Percentiles rank a stretch among this genome's conserved stretches.
Conservation (phyloP, 495 filamentous ascomycete genomes). For the Cercophora scortea region DNA sequence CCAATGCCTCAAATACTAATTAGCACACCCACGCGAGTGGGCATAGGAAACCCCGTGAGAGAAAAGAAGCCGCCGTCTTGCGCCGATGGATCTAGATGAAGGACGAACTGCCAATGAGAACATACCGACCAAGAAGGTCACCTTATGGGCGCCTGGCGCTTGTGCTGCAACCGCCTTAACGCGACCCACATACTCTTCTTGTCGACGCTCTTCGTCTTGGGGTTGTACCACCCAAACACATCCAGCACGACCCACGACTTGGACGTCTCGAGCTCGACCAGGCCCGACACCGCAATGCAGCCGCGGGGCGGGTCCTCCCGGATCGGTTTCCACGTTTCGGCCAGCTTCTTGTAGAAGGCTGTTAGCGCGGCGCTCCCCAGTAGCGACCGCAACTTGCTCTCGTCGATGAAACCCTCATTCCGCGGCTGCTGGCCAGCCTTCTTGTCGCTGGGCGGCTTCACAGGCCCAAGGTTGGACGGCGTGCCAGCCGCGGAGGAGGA, state of each 20-base stretch:
- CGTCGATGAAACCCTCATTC: neutral
- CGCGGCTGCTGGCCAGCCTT: neutral
- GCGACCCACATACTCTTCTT: constrained; percentile 2
- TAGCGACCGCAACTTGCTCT: constrained; percentile 1
- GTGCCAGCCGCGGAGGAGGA: neutral
- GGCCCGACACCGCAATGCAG: constrained; percentile 53
- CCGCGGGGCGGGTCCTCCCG: constrained; percentile 49
- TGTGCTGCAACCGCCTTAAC: constrained; percentile 7
- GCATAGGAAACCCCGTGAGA: too few species aligned
- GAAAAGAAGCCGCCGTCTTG: too few species aligned
- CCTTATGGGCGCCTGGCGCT: constrained; percentile 5
- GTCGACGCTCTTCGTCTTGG: constrained; percentile 13
- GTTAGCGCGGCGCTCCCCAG: constrained; percentile 23
- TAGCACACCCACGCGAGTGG: too few species aligned
- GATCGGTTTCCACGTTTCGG: constrained; percentile 35
- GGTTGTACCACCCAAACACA: constrained; percentile 22
- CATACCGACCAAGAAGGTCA: neutral
- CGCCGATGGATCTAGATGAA: too few species aligned
- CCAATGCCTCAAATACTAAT: too few species aligned
- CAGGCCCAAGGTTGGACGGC: neutral
- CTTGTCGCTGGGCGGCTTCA: neutral
- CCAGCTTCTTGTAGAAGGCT: constrained; percentile 48
- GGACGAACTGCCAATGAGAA: too few species aligned
- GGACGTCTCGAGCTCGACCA: constrained; percentile 56
- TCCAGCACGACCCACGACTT: constrained; percentile 32